Base-by-base conservation (phyloP, 2,329 filamentous ascomycete genomes). In the Epichloe aotearoae region DNA sequence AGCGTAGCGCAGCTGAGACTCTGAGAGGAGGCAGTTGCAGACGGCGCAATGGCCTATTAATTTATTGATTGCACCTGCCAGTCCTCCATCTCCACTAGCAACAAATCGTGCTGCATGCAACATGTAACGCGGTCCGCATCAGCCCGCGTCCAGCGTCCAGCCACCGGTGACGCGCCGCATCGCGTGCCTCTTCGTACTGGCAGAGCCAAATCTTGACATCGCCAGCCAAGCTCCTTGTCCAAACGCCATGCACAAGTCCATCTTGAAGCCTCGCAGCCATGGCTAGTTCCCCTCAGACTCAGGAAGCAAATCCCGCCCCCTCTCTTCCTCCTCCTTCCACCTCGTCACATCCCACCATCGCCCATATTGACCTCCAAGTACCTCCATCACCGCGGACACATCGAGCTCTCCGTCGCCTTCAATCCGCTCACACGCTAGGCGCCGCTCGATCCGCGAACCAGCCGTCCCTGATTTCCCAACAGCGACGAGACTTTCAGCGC, bases 361-460 rank as follows among this genome's bases (percentile, higher is more conserved):
- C 14, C 52, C 63, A 66, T 38, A 66, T 72, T 39, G 70, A 77
- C 55, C 68, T 77, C 50, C 72, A 77, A 59, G 65, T 74, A 46
- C 75, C 80, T 54, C 73, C 79, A 23, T 82, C 81, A 30, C 81
- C 82, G 42, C 76, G 80, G 54, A 80, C 80, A 26, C 79, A 82
- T 62, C 79, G 84, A 59, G 76, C 79, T 45, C 73, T 89, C 53
- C 79, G 86, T 58, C 83, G 84, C 63, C 79, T 88, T 33, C 84
- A 88, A 66, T 89, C 86, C 34, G 84, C 86, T 47, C 84, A 88
- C 69, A 73, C 77, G 66, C 68, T 88, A 50, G 79, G 80, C 62
- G 63, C 80, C 54, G 75, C 55, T 19, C 54, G 77, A 58, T 69
- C 71, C 50, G 62, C 69, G 50, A 69, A 64, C 55, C 70, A 71